Percentiles rank a stretch among this genome's conserved stretches.
These are phyloP conservation scores for Didymella pinodella DNA, from an alignment of 2,329 filamentous ascomycete genomes.

Conservation along the genomic window DNA sequence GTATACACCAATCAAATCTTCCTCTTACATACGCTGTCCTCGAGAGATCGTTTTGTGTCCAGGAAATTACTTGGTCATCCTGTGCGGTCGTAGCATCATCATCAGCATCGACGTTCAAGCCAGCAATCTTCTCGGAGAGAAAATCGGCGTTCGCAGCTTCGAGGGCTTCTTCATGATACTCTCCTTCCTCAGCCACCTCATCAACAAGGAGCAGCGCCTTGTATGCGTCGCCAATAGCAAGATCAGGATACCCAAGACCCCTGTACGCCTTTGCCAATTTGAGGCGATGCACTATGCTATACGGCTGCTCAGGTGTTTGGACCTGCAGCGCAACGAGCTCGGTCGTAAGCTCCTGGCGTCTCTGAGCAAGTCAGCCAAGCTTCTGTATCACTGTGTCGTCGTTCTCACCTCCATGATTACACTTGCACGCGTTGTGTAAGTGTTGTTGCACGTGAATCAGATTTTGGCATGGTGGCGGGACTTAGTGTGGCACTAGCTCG, in stretches of 20 bases:
- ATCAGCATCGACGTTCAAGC: conserved; percentile 8
- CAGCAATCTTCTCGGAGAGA: conserved; percentile 20
- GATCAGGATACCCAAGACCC: conserved; percentile 83
- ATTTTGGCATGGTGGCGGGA: conserved; percentile 18
- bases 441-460: conserved; percentile 15
- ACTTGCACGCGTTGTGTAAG: background rate
- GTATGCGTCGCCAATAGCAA: conserved; percentile 90
- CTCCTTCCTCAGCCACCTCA: conserved; percentile 77
- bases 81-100: background rate
- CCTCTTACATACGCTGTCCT: conserved; percentile 41
- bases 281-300: conserved; percentile 54
- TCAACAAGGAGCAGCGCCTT: conserved; percentile 87
- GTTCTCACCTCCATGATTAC: conserved; percentile 11
- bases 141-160: conserved; percentile 58
- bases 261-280: conserved; percentile 76
- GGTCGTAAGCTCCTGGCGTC: conserved; percentile 25
- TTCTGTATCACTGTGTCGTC: background rate
- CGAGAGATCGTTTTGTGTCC: conserved; percentile 36
- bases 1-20: background rate
- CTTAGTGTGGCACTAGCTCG: conserved; percentile 14
- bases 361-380: conserved; percentile 2
- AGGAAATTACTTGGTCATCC: conserved; percentile 17
- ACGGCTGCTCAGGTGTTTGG: conserved; percentile 39
- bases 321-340: conserved; percentile 39
- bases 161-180: conserved; percentile 76